Percentiles rank a stretch among this genome's conserved stretches.
Conservation (phyloP, 163 green algal genomes). For the Scenedesmus sp. region DNA sequence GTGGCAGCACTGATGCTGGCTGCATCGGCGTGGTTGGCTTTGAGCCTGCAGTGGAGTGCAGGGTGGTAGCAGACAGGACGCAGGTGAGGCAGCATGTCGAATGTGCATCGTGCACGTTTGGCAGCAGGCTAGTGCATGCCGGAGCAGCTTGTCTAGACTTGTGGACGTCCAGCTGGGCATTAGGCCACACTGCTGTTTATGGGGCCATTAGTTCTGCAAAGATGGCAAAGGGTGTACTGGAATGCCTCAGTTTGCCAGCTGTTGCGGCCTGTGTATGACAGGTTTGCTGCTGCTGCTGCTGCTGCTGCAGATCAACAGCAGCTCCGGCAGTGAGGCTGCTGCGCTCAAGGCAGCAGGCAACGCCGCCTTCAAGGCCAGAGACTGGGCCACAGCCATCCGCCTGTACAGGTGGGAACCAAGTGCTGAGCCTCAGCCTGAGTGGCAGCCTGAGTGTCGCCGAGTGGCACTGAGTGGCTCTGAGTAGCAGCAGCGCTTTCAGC, state of each 20-base stretch:
- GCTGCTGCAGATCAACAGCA: conserved; percentile 48
- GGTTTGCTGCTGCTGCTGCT: background rate
- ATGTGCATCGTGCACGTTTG: background rate
- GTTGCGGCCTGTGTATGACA: background rate
- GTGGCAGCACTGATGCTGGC: background rate
- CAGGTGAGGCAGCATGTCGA: conserved; percentile 1
- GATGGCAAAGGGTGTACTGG: too few relatives aligned
- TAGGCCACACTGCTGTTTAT: background rate
- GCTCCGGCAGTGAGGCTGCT: conserved; percentile 55
- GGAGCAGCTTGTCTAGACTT: background rate
- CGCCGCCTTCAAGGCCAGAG: conserved; percentile 44
- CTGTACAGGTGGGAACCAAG: conserved; percentile 31
- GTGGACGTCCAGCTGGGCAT: background rate
- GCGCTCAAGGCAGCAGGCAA: conserved; percentile 59
- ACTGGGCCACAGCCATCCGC: conserved; percentile 49
- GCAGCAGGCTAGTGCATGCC: background rate
- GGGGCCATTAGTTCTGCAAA: too few relatives aligned
- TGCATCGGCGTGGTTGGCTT: background rate
- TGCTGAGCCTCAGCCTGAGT: too few relatives aligned
- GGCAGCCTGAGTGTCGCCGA: too few relatives aligned
- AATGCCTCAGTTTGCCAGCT: background rate
- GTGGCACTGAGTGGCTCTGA: too few relatives aligned
- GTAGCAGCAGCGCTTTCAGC: background rate
- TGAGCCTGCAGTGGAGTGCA: background rate
- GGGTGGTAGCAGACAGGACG: conserved; percentile 27